phyloP scores from a whole-genome alignment of 2,329 filamentous ascomycete species.

The Rhynchosporium secalis region DNA sequence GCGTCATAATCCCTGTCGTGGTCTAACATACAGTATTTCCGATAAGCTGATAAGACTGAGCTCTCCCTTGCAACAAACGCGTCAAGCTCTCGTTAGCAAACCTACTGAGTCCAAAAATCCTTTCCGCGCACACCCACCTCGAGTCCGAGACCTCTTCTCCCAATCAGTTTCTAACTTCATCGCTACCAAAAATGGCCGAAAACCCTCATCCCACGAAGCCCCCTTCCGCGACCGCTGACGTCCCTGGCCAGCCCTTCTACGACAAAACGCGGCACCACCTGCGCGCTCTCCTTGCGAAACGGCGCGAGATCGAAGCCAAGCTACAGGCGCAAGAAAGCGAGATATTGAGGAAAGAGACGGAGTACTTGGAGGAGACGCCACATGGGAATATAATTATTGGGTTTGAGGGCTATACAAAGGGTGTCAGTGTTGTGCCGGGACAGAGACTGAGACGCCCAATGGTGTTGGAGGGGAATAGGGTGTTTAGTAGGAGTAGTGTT shows the following conservation, averaged over 20 bases:
- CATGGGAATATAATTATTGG: constrained; percentile 95
- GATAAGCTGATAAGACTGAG: constrained; percentile 16
- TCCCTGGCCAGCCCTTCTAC: constrained; percentile 63
- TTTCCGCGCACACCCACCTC: neutral
- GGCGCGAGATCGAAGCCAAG: constrained; percentile 47
- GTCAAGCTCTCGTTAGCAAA: neutral
- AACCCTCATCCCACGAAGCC: constrained; percentile 45
- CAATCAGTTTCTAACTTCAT: neutral
- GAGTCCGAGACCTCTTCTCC: neutral
- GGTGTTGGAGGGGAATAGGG: constrained; percentile 68
- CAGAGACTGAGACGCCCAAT: constrained; percentile 59
- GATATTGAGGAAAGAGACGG: constrained; percentile 79
- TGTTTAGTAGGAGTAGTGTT: constrained; percentile 58
- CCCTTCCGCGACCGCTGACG: constrained; percentile 42
- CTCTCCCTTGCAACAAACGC: neutral
- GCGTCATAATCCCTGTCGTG: neutral
- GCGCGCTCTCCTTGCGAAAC: constrained; percentile 65
- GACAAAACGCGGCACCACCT: constrained; percentile 69
- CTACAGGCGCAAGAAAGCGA: constrained; percentile 62
- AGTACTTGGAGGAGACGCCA: constrained; percentile 87
- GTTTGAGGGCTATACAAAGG: constrained; percentile 98
- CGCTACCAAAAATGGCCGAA: constrained; percentile 46
- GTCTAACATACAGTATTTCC: neutral
- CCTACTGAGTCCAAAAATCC: neutral
- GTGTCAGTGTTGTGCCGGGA: constrained; percentile 60